A percentile compares a stretch with the other conserved stretches of the same genome.
Evolutionary conservation across 2,329 filamentous ascomycete genomes (phyloP).

Genomic region (Didymella segeticola): DNA sequence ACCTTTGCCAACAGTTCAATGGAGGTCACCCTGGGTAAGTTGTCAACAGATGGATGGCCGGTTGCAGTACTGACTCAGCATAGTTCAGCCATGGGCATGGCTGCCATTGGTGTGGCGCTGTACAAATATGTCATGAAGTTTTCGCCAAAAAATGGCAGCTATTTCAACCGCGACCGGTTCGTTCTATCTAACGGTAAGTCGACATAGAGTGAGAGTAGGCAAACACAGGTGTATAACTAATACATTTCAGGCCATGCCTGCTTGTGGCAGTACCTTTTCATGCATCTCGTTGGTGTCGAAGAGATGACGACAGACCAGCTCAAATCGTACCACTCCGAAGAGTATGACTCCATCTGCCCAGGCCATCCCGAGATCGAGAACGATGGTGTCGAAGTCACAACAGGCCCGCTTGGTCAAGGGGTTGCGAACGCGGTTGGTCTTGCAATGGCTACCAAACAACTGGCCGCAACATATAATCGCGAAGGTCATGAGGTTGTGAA

Average conservation of each 20-base stretch:
- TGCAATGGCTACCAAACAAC: conserved; percentile 63
- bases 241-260: conserved; percentile 53
- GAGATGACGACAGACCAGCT: conserved; percentile 64
- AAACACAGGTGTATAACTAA: not conserved
- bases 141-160: conserved; percentile 61
- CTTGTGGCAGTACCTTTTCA: conserved; percentile 61
- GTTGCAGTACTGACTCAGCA: not conserved
- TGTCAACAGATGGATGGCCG: not conserved
- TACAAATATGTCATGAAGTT: conserved; percentile 71
- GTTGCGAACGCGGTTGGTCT: conserved; percentile 62
- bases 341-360: conserved; percentile 58
- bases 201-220: not conserved
- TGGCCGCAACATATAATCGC: conserved; percentile 66
- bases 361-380: conserved; percentile 66
- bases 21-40: conserved; percentile 7
- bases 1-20: conserved; percentile 12
- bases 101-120: conserved; percentile 66
- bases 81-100: conserved; percentile 62
- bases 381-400: conserved; percentile 65
- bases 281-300: conserved; percentile 61
- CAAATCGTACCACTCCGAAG: conserved; percentile 60
- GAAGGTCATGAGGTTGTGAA: conserved; percentile 56
- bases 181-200: conserved; percentile 56
- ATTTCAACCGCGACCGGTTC: conserved; percentile 69
- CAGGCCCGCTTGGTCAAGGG: conserved; percentile 65